Base-by-base conservation (phyloP, 805 yeast species). In the Yamadazyma sp. region DNA sequence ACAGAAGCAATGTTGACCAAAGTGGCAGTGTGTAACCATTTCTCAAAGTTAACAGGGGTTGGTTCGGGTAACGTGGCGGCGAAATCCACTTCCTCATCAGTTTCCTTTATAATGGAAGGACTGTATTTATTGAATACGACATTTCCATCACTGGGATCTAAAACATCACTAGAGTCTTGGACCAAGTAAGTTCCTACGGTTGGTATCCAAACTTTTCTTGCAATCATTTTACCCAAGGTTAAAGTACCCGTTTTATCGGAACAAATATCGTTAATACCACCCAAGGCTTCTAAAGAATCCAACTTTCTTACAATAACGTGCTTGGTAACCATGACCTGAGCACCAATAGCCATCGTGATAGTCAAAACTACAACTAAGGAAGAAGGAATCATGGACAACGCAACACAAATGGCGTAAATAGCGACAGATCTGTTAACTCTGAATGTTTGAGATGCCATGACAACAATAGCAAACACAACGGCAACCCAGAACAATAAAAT, bases 341-440 rank as follows among this genome's bases (percentile, higher is more conserved):
- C 80, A 45, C 95, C 84, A 49, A 81, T 81, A 1, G 91, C 88
- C 90, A 84, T 84, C 1, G 91, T 84, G 46, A 84, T 83, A n/a
- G 93, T 84, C 43, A 84, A 70, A 16, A 84, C 93, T 15, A 84
- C 93, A 44, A 83, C 82, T 50, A 84, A 69, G 0, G 90, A 80
- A 3, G 89, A 83, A 3, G 93, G 93, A 47, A 84, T 84, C 88
- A 84, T 84, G 4, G 90, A 78, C 32, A 84, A 64, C 0, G 84
- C 85, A 32, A 84, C 90, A 64, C 95, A 87, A 52, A 88, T 82
- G 17, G 96, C 95, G 55, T 87, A 87, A 33, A 87, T 80, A 10
- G 95, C 95, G 24, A 87, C 93, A 49, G 86, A 88, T 40, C 71
- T 76, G 47, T 77, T 80, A n/a, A 87, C 95, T 9, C 65, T 52